Conservation (phyloP, 2,329 filamentous ascomycete species). For the Exophiala oligosperma region DNA sequence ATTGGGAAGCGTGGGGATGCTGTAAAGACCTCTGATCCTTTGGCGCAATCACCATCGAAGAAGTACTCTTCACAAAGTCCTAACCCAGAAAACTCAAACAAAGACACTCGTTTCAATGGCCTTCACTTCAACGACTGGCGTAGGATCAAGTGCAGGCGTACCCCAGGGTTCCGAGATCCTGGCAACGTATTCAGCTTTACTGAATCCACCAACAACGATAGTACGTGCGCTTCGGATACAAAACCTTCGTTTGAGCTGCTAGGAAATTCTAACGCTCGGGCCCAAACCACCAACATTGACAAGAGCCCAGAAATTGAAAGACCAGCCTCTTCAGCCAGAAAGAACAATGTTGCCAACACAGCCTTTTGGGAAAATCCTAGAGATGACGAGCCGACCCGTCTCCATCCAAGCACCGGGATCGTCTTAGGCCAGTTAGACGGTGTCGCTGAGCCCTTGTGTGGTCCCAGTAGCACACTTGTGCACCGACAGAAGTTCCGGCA, state of each 20-base stretch:
- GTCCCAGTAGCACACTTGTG: neutral
- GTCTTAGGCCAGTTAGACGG: constrained; percentile 20
- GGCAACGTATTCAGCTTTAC: no score
- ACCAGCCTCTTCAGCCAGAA: neutral
- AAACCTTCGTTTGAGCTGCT: no score
- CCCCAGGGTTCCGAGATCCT: neutral
- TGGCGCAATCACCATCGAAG: no score
- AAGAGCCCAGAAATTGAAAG: neutral
- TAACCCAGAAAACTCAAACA: no score
- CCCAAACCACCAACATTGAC: neutral
- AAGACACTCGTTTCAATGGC: no score
- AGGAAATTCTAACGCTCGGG: no score
- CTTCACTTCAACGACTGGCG: constrained; percentile 11
- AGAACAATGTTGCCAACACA: constrained; percentile 33
- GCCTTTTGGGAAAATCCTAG: constrained; percentile 60
- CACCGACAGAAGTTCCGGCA: neutral
- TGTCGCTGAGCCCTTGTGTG: neutral
- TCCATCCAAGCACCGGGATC: constrained; percentile 43
- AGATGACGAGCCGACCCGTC: constrained; percentile 48
- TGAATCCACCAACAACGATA: no score
- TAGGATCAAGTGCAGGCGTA: constrained; percentile 16
- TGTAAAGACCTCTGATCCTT: neutral
- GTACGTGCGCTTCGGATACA: no score
- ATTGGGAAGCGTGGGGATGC: neutral
- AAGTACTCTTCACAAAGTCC: no score